A percentile compares a stretch with the other conserved stretches of the same genome.
Conservation (phyloP, 2,329 filamentous ascomycete species). For the Coniochaeta pulveracea region DNA sequence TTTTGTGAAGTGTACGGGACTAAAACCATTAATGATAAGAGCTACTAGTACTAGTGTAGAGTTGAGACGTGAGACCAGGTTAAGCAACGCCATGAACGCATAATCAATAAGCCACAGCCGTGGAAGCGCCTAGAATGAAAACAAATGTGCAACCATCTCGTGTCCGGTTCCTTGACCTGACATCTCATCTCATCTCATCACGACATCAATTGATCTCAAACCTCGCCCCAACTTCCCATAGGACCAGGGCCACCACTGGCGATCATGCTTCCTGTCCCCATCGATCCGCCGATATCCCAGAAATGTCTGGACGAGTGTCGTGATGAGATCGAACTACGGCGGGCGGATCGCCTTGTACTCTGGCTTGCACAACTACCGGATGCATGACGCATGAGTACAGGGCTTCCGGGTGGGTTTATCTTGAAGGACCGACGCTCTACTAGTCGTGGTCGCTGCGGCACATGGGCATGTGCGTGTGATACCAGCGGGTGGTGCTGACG, state of each 20-base stretch:
- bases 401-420: slow-evolving; percentile 35
- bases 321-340: slow-evolving; percentile 58
- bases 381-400: slow-evolving; percentile 33
- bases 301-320: slow-evolving; percentile 77
- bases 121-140: too few relatives aligned
- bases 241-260: slow-evolving; percentile 45
- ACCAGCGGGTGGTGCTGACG: slow-evolving; percentile 84
- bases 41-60: too few relatives aligned
- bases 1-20: too few relatives aligned
- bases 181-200: too few relatives aligned
- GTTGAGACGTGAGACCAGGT: too few relatives aligned
- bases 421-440: slow-evolving; percentile 47
- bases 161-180: too few relatives aligned
- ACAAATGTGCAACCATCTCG: too few relatives aligned
- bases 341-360: slow-evolving; percentile 64
- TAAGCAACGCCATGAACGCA: too few relatives aligned
- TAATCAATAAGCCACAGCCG: too few relatives aligned
- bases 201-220: too few relatives aligned
- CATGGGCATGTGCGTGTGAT: slow-evolving; percentile 28
- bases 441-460: slow-evolving; percentile 25
- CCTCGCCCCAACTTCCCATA: slow-evolving; percentile 72
- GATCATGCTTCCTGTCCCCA: slow-evolving; percentile 64
- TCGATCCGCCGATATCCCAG: slow-evolving; percentile 79
- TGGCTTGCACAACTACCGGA: slow-evolving; percentile 72
- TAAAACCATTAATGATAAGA: too few relatives aligned